These are phyloP conservation scores for Datura wrightii DNA, from an alignment of 257 asterid species.

Conservation along the genomic window DNA sequence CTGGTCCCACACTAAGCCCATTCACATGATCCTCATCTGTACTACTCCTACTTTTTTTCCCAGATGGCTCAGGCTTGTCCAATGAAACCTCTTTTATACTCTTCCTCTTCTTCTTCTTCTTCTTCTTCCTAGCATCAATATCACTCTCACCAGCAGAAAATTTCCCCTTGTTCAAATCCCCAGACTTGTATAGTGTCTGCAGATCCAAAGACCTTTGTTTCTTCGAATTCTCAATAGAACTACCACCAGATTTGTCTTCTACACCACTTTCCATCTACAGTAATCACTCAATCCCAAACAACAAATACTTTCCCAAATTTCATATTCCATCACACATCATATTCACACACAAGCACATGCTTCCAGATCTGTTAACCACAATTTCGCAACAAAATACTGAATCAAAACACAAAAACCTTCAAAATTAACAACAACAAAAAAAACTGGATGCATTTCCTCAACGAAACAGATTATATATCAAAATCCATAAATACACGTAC, in stretches of 20 bases:
- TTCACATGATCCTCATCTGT: slow-evolving; percentile 46
- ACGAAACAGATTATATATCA: background rate
- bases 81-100: slow-evolving; percentile 59
- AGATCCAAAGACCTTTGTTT: slow-evolving; percentile 88
- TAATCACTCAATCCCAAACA: slow-evolving; percentile 1
- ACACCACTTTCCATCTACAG: slow-evolving; percentile 32
- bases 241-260: slow-evolving; percentile 30
- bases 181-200: slow-evolving; percentile 67
- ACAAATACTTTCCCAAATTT: slow-evolving; percentile 19
- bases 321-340: slow-evolving; percentile 26
- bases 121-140: slow-evolving; percentile 40
- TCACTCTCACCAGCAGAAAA: slow-evolving; percentile 42
- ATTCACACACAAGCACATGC: background rate
- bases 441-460: background rate
- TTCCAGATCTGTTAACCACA: slow-evolving; percentile 31
- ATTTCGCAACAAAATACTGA: slow-evolving; percentile 19
- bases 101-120: slow-evolving; percentile 64
- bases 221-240: slow-evolving; percentile 49
- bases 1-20: slow-evolving; percentile 46
- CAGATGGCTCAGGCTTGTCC: slow-evolving; percentile 58
- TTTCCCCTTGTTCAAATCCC: slow-evolving; percentile 42
- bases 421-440: background rate
- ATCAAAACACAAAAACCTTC: background rate
- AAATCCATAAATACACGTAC: slow-evolving; percentile 7
- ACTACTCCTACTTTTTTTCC: slow-evolving; percentile 61